phyloP scores from a whole-genome alignment of 169 alveolate species.

The Eimeria praecox region DNA sequence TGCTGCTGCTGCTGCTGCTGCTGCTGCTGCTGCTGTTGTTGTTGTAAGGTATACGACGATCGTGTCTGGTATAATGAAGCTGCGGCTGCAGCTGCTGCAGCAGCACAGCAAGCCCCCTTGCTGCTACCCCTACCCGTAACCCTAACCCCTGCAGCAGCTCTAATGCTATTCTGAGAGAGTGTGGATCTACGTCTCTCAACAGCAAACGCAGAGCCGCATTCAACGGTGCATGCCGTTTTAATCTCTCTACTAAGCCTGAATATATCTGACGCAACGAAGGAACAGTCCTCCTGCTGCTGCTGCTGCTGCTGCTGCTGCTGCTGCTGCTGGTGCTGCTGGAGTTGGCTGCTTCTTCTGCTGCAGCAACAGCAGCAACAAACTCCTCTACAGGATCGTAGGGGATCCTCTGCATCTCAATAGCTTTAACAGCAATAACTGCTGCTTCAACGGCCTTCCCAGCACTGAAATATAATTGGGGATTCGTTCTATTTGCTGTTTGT shows the following conservation, averaged over 20 bases:
- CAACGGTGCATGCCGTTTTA: neutral
- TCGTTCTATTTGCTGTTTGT: neutral
- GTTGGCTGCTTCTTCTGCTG: constrained; percentile 27
- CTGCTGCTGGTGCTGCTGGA: constrained; percentile 35
- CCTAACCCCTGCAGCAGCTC: constrained; percentile 63
- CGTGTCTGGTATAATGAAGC: no score
- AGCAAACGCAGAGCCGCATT: constrained; percentile 48
- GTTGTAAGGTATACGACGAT: no score
- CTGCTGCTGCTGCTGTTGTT: constrained; percentile 17
- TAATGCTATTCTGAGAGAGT: neutral
- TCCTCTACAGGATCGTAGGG: constrained; percentile 13
- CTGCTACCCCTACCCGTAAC: constrained; percentile 34
- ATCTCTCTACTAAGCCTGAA: constrained; percentile 3
- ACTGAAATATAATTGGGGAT: constrained; percentile 56
- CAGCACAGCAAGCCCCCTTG: constrained; percentile 49
- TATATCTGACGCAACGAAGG: constrained; percentile 17
- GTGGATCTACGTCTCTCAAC: constrained; percentile 53
- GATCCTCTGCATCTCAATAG: constrained; percentile 34
- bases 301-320: constrained; percentile 14
- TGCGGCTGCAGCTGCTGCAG: constrained; percentile 69
- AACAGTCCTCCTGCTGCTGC: no score
- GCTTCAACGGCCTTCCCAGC: constrained; percentile 42
- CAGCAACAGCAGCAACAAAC: constrained; percentile 38
- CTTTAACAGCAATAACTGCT: constrained; percentile 9
- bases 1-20: constrained; percentile 26